Evolutionary conservation across 352 stramenopile species (phyloP).

Genomic region (Globisporangium splendens): DNA sequence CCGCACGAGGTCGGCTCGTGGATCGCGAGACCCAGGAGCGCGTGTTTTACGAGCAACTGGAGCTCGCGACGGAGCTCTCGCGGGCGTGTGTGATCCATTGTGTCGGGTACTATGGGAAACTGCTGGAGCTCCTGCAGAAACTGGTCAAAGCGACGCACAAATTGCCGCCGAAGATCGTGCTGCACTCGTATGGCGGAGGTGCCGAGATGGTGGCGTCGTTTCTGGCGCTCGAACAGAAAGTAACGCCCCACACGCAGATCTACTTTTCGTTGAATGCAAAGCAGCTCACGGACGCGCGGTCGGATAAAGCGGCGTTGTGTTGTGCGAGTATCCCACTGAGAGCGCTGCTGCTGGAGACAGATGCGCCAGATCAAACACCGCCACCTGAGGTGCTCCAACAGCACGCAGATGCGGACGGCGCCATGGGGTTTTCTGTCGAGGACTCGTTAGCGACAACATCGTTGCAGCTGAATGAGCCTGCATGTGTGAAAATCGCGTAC

Average conservation of each 20-base stretch:
- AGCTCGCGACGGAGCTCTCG: conserved; percentile 42
- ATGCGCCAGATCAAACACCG: conserved; percentile 66
- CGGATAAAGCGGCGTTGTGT: conserved; percentile 32
- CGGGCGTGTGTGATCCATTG: conserved; percentile 71
- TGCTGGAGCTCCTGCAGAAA: conserved; percentile 52
- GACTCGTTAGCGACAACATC: neutral
- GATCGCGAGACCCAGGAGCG: conserved; percentile 38
- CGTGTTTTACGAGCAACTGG: conserved; percentile 49
- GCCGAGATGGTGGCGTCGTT: conserved; percentile 56
- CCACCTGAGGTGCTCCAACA: neutral
- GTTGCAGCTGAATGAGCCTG: conserved; percentile 44
- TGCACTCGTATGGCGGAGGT: conserved; percentile 69
- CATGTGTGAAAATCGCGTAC: conserved; percentile 46
- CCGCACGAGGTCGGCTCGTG: conserved; percentile 40
- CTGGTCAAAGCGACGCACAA: conserved; percentile 4
- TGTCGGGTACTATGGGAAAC: conserved; percentile 62
- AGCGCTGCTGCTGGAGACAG: conserved; percentile 65
- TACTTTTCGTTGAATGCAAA: conserved; percentile 81
- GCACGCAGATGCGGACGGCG: neutral
- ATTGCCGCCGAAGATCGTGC: conserved; percentile 47
- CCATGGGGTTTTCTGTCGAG: neutral
- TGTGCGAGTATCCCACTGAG: conserved; percentile 42
- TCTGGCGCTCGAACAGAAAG: conserved; percentile 26
- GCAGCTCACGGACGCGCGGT: conserved; percentile 37
- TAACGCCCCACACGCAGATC: conserved; percentile 22